Evolutionary conservation across 345 rosid species (phyloP), one percentile per base, ranked within the genome.

Genomic region (Camelina neglecta): DNA sequence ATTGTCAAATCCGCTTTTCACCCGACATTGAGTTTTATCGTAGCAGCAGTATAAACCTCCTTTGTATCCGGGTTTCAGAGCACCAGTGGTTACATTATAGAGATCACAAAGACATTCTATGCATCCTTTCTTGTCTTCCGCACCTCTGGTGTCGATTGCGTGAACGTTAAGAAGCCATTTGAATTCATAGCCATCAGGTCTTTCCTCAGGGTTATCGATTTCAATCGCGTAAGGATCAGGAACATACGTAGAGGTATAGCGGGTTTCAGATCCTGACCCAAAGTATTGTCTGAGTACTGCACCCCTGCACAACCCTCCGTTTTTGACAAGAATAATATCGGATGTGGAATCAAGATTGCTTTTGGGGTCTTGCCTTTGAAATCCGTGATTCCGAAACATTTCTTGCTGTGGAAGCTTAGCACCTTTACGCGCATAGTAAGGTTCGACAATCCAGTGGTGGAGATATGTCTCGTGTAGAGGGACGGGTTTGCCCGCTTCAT

Each of bases 211-310:
- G 66, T 86, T 86, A 29, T 86, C 93, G 26, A 94, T 54, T 73
- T 90, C 95, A 42, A 94, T 85, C 2, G 93, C 98, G 21, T 85
- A 92, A 67, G 97, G 98, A 78, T 90, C 95, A 4, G 97, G 97
- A 74, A 92, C 41, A 55, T 76, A 55, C 2, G 95, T 90, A 1
- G 64, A 81, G 0, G 97, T 90, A 69, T 67, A 79, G 24, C 98
- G 72, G 4, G 97, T 92, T 75, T 94, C 97, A 15, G 98, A 94
- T 41, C 98, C 97, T 56, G 86, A 82, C 11, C 98, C 98, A 51
- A 81, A 90, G 72, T 68, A 85, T 64, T 92, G 96, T 92, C 31
- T 26, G 31, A 85, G 80, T 8, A 26, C 1, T 11, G 9, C 0
- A 1, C 23, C 26, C 63, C 84, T 90, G 76, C 98, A 94, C 68